Conservation (phyloP, 1,139 yeast genomes). For the Saccharomycopsis hybrid region DNA sequence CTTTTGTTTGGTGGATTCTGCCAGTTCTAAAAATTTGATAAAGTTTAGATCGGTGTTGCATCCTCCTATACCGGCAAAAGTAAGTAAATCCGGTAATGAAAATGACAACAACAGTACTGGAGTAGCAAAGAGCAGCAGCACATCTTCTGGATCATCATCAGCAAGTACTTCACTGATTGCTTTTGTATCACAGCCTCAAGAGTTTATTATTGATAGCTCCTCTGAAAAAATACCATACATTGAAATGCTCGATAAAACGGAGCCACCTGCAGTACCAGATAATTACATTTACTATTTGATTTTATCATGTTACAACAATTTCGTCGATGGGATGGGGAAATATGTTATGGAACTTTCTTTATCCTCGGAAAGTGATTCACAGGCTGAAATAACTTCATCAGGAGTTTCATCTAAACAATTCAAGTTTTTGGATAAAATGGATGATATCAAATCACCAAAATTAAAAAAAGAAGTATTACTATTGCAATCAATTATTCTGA, state of each 20-base stretch:
- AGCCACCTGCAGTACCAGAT: conserved; percentile 57
- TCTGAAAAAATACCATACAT: conserved; percentile 50
- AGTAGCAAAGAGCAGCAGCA: background rate
- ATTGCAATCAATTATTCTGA: conserved; percentile 34
- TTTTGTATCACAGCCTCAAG: background rate
- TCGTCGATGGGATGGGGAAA: conserved; percentile 65
- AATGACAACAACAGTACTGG: background rate
- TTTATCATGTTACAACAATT: conserved; percentile 44
- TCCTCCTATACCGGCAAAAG: conserved; percentile 21
- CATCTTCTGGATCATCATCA: background rate
- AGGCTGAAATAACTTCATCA: background rate
- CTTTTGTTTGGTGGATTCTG: conserved; percentile 28
- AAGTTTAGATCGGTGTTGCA: conserved; percentile 34
- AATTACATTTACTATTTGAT: conserved; percentile 60
- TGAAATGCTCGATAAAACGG: conserved; percentile 72
- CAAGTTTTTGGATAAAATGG: background rate
- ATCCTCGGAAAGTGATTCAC: background rate
- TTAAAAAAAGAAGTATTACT: background rate
- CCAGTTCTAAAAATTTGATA: conserved; percentile 33
- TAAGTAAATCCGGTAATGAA: background rate
- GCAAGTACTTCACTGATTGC: background rate
- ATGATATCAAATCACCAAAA: conserved; percentile 2
- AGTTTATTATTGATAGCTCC: conserved; percentile 28
- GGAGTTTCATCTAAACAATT: conserved; percentile 3
- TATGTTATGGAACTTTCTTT: conserved; percentile 37